phyloP scores from a whole-genome alignment of 345 rosid species.

The Microthlaspi erraticum region DNA sequence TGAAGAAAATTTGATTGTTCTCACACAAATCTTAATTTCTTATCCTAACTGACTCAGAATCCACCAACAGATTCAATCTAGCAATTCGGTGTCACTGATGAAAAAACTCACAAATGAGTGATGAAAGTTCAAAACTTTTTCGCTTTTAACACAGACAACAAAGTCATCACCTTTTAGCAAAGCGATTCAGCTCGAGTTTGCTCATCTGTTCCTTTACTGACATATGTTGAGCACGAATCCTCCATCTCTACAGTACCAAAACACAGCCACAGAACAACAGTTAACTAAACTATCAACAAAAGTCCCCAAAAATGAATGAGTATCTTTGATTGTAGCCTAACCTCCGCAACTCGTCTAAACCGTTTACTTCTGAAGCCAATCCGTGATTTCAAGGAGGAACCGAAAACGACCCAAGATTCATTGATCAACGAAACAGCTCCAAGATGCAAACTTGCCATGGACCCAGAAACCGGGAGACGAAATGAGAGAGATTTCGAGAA shows the following conservation, averaged over 20 bases:
- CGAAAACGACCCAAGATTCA: conserved; percentile 19
- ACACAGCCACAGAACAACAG: conserved; percentile 12
- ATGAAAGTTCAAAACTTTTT: not conserved
- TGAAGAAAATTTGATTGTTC: not conserved
- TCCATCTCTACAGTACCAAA: conserved; percentile 35
- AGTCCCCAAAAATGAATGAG: not conserved
- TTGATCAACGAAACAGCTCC: conserved; percentile 12
- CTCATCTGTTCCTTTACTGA: conserved; percentile 22
- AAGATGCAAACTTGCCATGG: conserved; percentile 38
- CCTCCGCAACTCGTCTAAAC: conserved; percentile 33
- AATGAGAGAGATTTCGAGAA: conserved; percentile 12
- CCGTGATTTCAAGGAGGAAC: conserved; percentile 19
- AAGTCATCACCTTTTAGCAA: conserved; percentile 40
- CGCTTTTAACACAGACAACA: conserved; percentile 10
- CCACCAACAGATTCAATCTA: not conserved
- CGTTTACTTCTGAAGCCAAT: conserved; percentile 34
- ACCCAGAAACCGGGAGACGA: conserved; percentile 16
- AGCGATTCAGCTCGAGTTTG: conserved; percentile 23
- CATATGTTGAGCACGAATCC: conserved; percentile 28
- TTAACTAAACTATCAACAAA: not conserved
- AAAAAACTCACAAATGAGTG: not conserved
- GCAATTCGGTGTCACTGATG: not conserved
- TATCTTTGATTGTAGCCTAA: not conserved
- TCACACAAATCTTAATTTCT: conserved; percentile 18
- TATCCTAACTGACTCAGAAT: conserved; percentile 16